Conservation (phyloP, 768 basidiomycete genomes). For the Auricularia sp. region DNA sequence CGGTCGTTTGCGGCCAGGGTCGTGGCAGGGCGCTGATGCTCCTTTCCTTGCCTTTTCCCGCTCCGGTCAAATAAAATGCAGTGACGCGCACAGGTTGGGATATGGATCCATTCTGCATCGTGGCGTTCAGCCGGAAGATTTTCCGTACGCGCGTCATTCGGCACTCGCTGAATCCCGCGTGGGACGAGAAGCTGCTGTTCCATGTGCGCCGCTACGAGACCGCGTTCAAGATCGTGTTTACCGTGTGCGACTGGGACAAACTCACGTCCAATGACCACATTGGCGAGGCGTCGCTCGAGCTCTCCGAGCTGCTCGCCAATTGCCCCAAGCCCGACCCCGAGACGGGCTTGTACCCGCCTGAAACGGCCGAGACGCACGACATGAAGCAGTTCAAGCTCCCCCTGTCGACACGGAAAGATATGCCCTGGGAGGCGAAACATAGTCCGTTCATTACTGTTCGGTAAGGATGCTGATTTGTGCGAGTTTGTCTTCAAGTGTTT, state of each 20-base stretch:
- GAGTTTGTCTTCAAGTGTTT: constrained; percentile 1
- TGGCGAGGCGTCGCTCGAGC: constrained; percentile 63
- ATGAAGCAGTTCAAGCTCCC: constrained; percentile 69
- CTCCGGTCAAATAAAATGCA: constrained; percentile 16
- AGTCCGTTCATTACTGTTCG: constrained; percentile 59
- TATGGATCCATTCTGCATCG: constrained; percentile 95
- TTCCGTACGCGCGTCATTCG: constrained; percentile 86
- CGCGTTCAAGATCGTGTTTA: constrained; percentile 64
- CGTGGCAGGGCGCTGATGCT: constrained; percentile 9
- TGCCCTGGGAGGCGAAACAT: constrained; percentile 62
- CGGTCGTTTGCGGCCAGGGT: constrained; percentile 13
- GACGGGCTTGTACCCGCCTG: constrained; percentile 44
- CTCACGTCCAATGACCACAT: constrained; percentile 80
- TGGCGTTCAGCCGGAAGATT: constrained; percentile 94
- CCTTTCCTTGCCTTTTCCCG: neutral
- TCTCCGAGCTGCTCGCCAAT: constrained; percentile 56
- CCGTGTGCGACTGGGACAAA: constrained; percentile 96
- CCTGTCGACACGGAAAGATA: constrained; percentile 49
- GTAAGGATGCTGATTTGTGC: constrained; percentile 23
- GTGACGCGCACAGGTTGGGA: constrained; percentile 86
- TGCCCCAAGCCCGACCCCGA: constrained; percentile 51
- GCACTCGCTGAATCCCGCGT: constrained; percentile 74
- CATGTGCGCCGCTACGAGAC: constrained; percentile 86
- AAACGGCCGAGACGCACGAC: constrained; percentile 32
- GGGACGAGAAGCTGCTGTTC: constrained; percentile 94